Base-by-base conservation (phyloP, 768 basidiomycete species). In the Naganishia onofrii region DNA sequence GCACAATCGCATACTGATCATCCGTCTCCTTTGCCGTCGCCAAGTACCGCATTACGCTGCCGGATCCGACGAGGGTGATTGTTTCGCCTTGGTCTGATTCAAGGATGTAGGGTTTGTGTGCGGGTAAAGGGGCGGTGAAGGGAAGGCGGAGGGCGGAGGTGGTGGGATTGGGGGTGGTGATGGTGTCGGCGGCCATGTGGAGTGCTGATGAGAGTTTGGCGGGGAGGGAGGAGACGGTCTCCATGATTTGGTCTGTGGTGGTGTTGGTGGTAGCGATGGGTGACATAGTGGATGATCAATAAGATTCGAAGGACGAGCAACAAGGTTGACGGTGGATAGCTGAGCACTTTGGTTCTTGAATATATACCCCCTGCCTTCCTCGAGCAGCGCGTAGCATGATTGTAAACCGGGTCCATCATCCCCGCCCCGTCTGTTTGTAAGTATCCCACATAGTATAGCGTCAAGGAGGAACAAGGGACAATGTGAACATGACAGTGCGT, bases 61-160 rank as follows among this genome's bases (percentile, higher is more conserved):
- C 70, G 9, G 65, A 66, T 0, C 70, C 70, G 23, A 71, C 55
- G n/a, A 71, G 10, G 38, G 70, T 66, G 60, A 71, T 44, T 2
- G 70, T 71, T 26, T 71, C 70, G 1, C 70, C 70, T 54, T 71
- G 26, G 31, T 71, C 70, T 1, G 70, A 66, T 26, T 66, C 54
- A 38, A 71, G 64, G n/a, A 71, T 66, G 57, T 71, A 71, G 0
- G 70, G 66, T 28, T 55, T 38, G 66, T 60, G 44, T 13, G 29
- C 31, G 6, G 70, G 70, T 8, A 71, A 48, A 21, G 70, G 55
- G 28, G 53, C 54, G 55, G 65, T 12, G 44, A 46, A 67, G 31
- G 65, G 48, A 9, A 71, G 66, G 32, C 70, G 70, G 32, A 71
- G 70, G 55, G 48, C 34, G 5, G 60, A 31, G 28, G 53, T 60